A percentile compares a stretch with the other conserved stretches of the same genome.
phyloP scores from a whole-genome alignment of 2,329 filamentous ascomycete species.

The Coniella lustricola region DNA sequence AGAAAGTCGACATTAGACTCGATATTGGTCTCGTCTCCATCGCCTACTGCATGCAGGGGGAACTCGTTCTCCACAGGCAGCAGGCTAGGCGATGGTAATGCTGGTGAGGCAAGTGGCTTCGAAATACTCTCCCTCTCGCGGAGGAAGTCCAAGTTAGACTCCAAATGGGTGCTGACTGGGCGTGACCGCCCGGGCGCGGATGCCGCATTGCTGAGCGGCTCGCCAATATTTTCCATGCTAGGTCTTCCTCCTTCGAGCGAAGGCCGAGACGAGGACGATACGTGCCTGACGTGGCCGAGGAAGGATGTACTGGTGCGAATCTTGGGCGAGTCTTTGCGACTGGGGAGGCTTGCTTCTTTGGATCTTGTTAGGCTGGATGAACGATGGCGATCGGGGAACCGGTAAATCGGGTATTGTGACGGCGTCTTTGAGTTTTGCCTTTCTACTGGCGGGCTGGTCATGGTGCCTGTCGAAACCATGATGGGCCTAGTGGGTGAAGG shows the following conservation, averaged over 20 bases:
- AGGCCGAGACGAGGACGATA: constrained; percentile 49
- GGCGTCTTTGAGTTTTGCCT: constrained; percentile 32
- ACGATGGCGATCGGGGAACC: constrained; percentile 34
- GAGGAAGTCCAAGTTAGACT: constrained; percentile 75
- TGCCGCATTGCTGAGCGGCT: constrained; percentile 48
- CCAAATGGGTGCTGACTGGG: constrained; percentile 75
- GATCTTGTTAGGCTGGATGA: constrained; percentile 33
- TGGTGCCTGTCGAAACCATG: constrained; percentile 63
- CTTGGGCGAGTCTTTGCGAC: constrained; percentile 12
- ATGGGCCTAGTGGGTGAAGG: constrained; percentile 26
- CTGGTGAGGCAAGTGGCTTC: constrained; percentile 32
- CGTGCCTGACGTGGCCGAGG: constrained; percentile 32
- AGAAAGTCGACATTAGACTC: constrained; percentile 78
- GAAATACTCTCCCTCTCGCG: constrained; percentile 63
- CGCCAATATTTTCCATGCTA: constrained; percentile 50
- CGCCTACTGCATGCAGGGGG: constrained; percentile 34
- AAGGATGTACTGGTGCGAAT: constrained; percentile 24
- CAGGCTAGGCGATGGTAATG: constrained; percentile 27
- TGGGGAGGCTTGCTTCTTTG: constrained; percentile 20
- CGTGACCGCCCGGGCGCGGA: constrained; percentile 45
- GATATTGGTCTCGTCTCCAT: constrained; percentile 58
- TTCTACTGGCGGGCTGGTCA: constrained; percentile 58
- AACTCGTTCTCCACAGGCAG: constrained; percentile 28
- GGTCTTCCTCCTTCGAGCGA: constrained; percentile 68
- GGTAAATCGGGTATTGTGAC: constrained; percentile 35